Evolutionary conservation across 2,329 filamentous ascomycete genomes (phyloP), one percentile per base, ranked within the genome.

Genomic region (Fusarium xyrophilum): DNA sequence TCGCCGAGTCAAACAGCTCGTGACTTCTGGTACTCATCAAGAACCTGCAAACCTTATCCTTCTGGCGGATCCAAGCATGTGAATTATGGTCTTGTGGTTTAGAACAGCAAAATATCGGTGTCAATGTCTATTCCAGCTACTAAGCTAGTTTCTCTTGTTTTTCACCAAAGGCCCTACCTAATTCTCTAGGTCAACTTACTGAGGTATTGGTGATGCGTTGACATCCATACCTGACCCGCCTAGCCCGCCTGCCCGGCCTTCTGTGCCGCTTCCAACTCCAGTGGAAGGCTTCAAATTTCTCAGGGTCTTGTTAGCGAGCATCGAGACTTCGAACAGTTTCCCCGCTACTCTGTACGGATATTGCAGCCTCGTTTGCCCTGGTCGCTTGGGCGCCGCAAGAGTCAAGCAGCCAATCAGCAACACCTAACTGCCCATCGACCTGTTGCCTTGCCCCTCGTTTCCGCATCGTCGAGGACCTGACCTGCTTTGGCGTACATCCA

Each of bases 371-470:
- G 40, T 44, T 47, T 68, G 61, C 56, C 65, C 65, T 65, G 58
- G 42, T 58, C 28, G 28, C 28, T 43, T 54, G 19, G 46, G 30
- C n/a, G 38, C 19, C 42, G 32, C 21, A 30, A 48, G 38, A 7
- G 43, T 56, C 28, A 42, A 28, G 8, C 28, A 60, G 43, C 67
- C 54, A 61, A 63, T 60, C 52, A 70, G n/a, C 54, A 64, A 28
- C 39, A 56, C 44, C 33, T 38, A 47, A 38, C 65, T 32, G 52
- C 33, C 44, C 21, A 56, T 67, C 63, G 9, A 33, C 60, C 60
- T 57, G 63, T 50, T 61, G 46, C 57, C 66, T 62, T 70, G 71
- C 71, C 71, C 71, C 71, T 73, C 71, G 63, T 73, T 73, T 57
- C 58, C 58, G 46, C 46, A 30, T 67, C 35, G 35, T 35, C 30